phyloP scores from a whole-genome alignment of 108 stramenopile species.

The Seminavis robusta region DNA sequence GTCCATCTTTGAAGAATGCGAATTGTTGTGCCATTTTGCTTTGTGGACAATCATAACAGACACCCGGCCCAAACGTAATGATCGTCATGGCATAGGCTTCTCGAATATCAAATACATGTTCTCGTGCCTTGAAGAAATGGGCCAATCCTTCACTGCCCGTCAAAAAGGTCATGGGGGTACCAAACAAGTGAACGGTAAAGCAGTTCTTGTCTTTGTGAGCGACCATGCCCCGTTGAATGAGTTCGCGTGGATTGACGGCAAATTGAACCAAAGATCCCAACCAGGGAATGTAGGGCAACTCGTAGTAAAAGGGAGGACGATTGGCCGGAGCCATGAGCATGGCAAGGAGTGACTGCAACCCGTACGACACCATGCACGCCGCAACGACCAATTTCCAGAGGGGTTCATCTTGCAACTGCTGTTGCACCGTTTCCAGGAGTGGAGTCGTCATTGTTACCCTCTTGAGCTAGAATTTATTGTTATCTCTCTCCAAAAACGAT shows the following conservation, averaged over 20 bases:
- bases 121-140: conserved; percentile 62
- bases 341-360: conserved; percentile 1
- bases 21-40: conserved; percentile 62
- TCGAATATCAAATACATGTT: conserved; percentile 52
- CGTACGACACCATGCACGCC: too few species aligned
- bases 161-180: conserved; percentile 65
- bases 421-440: too few species aligned
- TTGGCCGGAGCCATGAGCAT: conserved; percentile 7
- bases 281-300: conserved; percentile 24
- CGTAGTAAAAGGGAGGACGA: conserved; percentile 22
- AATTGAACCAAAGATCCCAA: conserved; percentile 23
- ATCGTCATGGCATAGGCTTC: conserved; percentile 67
- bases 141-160: conserved; percentile 62
- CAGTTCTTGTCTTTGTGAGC: conserved; percentile 9
- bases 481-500: too few species aligned
- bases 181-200: conserved; percentile 45
- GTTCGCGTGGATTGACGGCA: conserved; percentile 15
- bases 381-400: too few species aligned
- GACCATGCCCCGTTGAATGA: conserved; percentile 17
- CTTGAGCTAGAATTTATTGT: too few species aligned
- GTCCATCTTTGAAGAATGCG: conserved; percentile 48
- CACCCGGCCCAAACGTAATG: conserved; percentile 58
- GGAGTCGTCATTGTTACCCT: too few species aligned
- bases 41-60: conserved; percentile 69
- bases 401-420: too few species aligned